Base-by-base conservation (phyloP, 352 stramenopile genomes). In the Globisporangium splendens region DNA sequence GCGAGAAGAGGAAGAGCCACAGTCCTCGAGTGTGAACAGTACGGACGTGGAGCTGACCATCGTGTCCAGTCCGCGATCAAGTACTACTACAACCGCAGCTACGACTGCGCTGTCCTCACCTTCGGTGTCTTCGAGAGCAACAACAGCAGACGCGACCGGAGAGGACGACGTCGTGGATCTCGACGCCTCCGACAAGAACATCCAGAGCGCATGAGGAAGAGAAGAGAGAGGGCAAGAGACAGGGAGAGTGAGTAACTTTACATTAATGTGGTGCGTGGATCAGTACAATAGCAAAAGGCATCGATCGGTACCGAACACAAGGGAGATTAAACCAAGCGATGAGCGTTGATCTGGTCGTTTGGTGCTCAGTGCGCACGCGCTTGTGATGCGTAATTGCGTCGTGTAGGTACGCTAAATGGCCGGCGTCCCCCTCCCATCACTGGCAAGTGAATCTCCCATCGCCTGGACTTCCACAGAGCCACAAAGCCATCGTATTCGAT, bases 21-120 rank as follows among this genome's bases (percentile, higher is more conserved):
- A 35, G 28, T 35, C 28, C 28, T 35, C 28, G 24, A 41, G 18
- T 11, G 21, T 15, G 28, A 18, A 44, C 50, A 46, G 22, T 18
- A 46, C 42, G 17, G 50, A 63, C 28, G 50, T 63, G 31, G 58
- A 63, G 50, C 50, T 63, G 4, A 59, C 31, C 5, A 39, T 53
- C 22, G 18, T 58, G 14, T 56, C 52, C 20, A 65, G 59, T 22
- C 59, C 53, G 14, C 47, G 60, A 48, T 18, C 47, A 35, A 46
- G 8, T 35, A 50, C 33, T 18, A 42, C 12, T 13, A 21, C 15
- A n/a, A n/a, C 3, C 1, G 24, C 18, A 18, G 42, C 15, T n/a
- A 3, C 28, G 14, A 39, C n/a, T 39, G 22, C 44, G 14, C 8
- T 15, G 38, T 1, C 20, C 35, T 22, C 17, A 1, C 15, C 12